Conservation (phyloP, 176 grass and related monocot species). For the Eremochloa ophiuroides region DNA sequence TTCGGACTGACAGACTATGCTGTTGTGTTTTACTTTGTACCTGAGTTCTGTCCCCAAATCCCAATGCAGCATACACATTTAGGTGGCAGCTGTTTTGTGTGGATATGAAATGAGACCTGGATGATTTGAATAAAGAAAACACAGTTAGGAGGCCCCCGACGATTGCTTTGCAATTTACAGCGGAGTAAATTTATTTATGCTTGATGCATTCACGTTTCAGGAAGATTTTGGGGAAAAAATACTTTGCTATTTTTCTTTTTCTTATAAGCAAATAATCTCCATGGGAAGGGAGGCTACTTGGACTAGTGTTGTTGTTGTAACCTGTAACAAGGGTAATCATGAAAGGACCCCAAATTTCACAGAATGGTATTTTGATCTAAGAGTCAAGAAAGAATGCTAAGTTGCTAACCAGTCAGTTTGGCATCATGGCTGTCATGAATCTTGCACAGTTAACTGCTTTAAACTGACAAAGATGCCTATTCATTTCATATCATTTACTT, state of each 20-base stretch:
- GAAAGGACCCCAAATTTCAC: neutral
- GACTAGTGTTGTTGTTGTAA: neutral
- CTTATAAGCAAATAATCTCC: neutral
- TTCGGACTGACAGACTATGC: too few species aligned
- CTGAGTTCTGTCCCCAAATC: neutral
- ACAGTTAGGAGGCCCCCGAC: neutral
- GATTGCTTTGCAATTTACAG: slow-evolving; percentile 9
- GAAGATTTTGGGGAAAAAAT: too few species aligned
- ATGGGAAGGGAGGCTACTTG: neutral
- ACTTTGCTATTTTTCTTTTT: neutral
- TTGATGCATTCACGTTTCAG: neutral
- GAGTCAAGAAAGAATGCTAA: neutral
- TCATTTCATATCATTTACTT: neutral
- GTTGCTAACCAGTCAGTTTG: neutral
- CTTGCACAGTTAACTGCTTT: neutral
- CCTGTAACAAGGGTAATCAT: neutral
- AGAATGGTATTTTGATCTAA: neutral
- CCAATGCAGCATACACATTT: neutral
- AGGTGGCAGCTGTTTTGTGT: neutral
- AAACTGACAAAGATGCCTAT: neutral
- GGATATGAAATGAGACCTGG: neutral
- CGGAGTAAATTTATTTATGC: neutral
- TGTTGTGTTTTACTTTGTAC: neutral
- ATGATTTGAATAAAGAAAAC: neutral
- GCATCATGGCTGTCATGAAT: neutral